These are phyloP conservation scores for Aspergillus sp. DNA, from an alignment of 2,329 filamentous ascomycete genomes.

Conservation along the genomic window DNA sequence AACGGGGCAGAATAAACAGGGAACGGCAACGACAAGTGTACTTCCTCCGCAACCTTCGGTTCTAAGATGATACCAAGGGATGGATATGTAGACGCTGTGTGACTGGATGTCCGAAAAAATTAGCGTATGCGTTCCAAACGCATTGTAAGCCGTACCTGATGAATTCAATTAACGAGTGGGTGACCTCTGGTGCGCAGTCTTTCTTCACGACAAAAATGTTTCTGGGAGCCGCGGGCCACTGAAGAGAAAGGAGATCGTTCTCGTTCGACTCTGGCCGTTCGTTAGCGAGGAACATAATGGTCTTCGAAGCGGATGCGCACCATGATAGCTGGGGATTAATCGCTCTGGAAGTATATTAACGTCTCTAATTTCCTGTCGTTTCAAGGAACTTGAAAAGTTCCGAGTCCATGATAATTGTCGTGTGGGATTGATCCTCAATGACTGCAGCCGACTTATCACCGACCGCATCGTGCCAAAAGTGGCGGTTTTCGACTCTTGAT, in stretches of 20 bases:
- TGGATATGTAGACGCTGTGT: constrained; percentile 78
- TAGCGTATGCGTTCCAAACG: constrained; percentile 1
- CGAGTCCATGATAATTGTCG: constrained; percentile 23
- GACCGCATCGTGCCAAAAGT: constrained; percentile 20
- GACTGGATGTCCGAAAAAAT: constrained; percentile 43
- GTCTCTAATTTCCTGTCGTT: constrained; percentile 44
- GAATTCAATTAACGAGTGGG: constrained; percentile 58
- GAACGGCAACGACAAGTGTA: constrained; percentile 70
- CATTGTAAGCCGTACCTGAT: constrained; percentile 41
- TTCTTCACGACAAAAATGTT: constrained; percentile 71
- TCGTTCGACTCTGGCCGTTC: constrained; percentile 50
- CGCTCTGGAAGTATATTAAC: constrained; percentile 49
- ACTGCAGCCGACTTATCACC: constrained; percentile 14
- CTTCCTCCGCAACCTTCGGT: constrained; percentile 66
- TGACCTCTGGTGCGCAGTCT: constrained; percentile 56
- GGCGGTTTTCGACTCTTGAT: not conserved
- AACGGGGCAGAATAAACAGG: constrained; percentile 63
- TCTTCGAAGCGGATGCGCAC: constrained; percentile 40
- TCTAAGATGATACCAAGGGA: constrained; percentile 82
- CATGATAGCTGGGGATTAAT: constrained; percentile 63
- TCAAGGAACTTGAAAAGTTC: constrained; percentile 44
- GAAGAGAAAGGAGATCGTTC: constrained; percentile 63
- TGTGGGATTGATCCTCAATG: constrained; percentile 11
- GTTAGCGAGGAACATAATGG: not conserved
- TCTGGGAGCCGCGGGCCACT: constrained; percentile 67